Base-by-base conservation (phyloP, 179 eudicot species). In the Corrigiola litoralis region DNA sequence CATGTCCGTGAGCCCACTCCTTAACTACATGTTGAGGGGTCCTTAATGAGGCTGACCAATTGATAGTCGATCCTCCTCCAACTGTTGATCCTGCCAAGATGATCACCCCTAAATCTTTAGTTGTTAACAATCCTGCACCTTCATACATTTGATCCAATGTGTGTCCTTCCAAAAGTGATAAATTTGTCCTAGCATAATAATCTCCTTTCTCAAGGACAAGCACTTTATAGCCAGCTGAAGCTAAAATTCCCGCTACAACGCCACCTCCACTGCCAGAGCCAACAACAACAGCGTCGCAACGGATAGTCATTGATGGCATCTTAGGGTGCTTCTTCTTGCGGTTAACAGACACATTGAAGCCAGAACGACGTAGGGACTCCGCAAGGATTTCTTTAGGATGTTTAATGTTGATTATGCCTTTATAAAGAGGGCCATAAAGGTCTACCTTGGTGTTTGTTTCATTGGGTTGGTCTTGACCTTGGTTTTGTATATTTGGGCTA, bases 231-330 rank as follows among this genome's bases (percentile, higher is more conserved):
- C 92, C 86, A 0, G 80, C 66, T 5, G 55, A 75, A 0, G 94
- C 82, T 0, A 87, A 77, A 48, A 80, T 66, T 1, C 82, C 80
- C 1, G 94, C 94, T 5, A 87, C 89, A 17, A 87, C 94, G 25
- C 89, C 89, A 41, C 94, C 87, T 1, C 94, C 94, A 54, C 87
- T 76, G 34, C 89, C 92, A 0, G 94, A 87, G 18, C 94, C 94
- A 24, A 87, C 81, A 14, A 87, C 75, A 23, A 84, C 84, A 1
- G 64, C 85, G 18, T 87, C 94, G 41, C 89, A 87, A n/a, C n/a
- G n/a, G n/a, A n/a, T n/a, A n/a, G n/a, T n/a, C n/a, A n/a, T n/a
- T n/a, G n/a, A n/a, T n/a, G n/a, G n/a, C n/a, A n/a, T n/a, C n/a
- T n/a, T n/a, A n/a, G n/a, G n/a, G n/a, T n/a, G n/a, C n/a, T n/a